Conservation (phyloP, 768 basidiomycete genomes). For the Megacollybia marginata region DNA sequence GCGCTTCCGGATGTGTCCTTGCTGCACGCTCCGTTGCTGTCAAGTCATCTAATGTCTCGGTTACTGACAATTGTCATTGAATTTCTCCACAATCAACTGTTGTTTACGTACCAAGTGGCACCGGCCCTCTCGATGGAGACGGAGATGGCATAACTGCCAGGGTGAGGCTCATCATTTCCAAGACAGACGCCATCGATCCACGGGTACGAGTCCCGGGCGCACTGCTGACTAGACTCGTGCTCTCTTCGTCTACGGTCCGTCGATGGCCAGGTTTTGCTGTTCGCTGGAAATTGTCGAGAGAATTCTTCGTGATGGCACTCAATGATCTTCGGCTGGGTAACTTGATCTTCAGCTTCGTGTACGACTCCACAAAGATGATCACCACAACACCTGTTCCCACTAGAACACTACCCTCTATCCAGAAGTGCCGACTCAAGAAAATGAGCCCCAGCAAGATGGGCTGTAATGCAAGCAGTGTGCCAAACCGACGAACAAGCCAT, state of each 20-base stretch:
- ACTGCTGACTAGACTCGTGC: constrained; percentile 39
- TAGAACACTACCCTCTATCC: constrained; percentile 66
- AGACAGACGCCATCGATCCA: constrained; percentile 72
- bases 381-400: constrained; percentile 47
- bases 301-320: constrained; percentile 48
- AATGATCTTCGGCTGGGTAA: constrained; percentile 42
- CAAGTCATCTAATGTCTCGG: constrained; percentile 76
- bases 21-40: constrained; percentile 74
- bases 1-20: constrained; percentile 70
- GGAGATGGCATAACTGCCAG: constrained; percentile 66
- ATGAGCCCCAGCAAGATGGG: constrained; percentile 72
- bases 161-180: constrained; percentile 81
- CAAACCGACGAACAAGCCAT: constrained; percentile 70
- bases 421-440: constrained; percentile 56
- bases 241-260: constrained; percentile 39
- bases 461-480: constrained; percentile 63
- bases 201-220: constrained; percentile 38
- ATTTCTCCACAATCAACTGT: background rate
- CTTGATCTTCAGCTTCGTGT: constrained; percentile 42
- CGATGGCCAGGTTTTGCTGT: constrained; percentile 32
- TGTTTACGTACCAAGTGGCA: constrained; percentile 55
- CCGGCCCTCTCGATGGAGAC: constrained; percentile 45
- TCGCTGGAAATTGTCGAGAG: constrained; percentile 44
- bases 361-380: constrained; percentile 54
- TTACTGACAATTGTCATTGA: constrained; percentile 29